Conservation (phyloP, 352 stramenopile genomes). For the Saprolegnia diclina region DNA sequence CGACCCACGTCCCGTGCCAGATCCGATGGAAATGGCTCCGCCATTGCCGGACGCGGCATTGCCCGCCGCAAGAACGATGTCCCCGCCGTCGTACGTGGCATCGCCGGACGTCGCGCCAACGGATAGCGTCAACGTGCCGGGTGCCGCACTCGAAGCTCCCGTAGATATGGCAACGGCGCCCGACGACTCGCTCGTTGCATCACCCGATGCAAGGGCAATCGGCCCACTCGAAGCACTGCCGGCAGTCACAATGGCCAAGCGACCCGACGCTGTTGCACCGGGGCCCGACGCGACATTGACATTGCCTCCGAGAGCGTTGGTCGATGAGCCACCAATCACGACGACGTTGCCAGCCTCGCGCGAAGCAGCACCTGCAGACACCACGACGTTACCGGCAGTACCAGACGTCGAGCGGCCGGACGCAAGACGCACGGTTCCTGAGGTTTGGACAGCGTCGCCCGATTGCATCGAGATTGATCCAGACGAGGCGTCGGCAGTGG, state of each 20-base stretch:
- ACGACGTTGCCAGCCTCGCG: not conserved
- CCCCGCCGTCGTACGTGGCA: not conserved
- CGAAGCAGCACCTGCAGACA: not conserved
- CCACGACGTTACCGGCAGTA: not conserved
- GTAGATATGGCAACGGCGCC: not conserved
- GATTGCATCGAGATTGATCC: not conserved
- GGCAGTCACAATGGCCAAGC: not conserved
- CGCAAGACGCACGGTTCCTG: not conserved
- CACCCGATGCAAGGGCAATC: not conserved
- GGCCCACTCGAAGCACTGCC: not conserved
- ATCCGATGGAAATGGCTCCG: conserved; percentile 30
- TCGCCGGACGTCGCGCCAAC: not conserved
- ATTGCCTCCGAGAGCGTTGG: conserved; percentile 39
- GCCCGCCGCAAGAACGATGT: conserved; percentile 30
- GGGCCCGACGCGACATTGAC: conserved; percentile 29
- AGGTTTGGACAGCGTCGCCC: not conserved
- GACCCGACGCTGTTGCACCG: not conserved
- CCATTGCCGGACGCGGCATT: conserved; percentile 39
- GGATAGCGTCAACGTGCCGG: not conserved
- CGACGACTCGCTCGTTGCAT: not conserved
- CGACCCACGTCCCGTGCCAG: too few species aligned
- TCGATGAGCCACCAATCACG: conserved; percentile 33
- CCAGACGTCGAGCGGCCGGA: not conserved
- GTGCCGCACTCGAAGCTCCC: not conserved
- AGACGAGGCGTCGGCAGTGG: not conserved